Percentiles rank a stretch among this genome's conserved stretches.
Conservation (phyloP, 768 basidiomycete species). For the Kwoniella sp. region DNA sequence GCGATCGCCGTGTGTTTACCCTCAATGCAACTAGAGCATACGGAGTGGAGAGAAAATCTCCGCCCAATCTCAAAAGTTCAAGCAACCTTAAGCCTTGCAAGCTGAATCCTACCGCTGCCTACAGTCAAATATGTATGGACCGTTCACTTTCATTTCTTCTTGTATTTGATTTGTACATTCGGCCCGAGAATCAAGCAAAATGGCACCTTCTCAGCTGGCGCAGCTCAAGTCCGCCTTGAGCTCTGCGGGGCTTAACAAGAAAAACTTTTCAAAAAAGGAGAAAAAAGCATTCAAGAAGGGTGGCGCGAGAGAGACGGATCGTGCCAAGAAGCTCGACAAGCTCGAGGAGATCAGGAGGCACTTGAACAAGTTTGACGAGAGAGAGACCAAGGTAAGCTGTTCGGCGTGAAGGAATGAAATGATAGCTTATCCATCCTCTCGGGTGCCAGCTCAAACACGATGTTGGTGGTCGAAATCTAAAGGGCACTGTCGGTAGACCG, state of each 20-base stretch:
- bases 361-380: conserved; percentile 91
- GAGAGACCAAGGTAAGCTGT: conserved; percentile 76
- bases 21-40: not conserved
- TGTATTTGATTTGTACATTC: no score
- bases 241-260: conserved; percentile 73
- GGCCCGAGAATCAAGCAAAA: conserved; percentile 11
- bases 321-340: conserved; percentile 69
- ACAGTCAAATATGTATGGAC: not conserved
- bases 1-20: not conserved
- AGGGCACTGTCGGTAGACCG: conserved; percentile 79
- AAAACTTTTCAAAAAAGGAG: conserved; percentile 59
- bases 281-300: conserved; percentile 74
- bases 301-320: conserved; percentile 67
- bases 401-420: not conserved
- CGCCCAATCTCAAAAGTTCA: conserved; percentile 16
- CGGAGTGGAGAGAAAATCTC: not conserved
- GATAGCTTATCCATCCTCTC: not conserved
- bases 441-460: conserved; percentile 66
- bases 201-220: conserved; percentile 72
- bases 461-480: conserved; percentile 83
- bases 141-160: not conserved
- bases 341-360: conserved; percentile 80
- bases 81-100: not conserved
- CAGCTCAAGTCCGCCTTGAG: conserved; percentile 86
- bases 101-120: not conserved